Evolutionary conservation across 805 yeast genomes (phyloP), one percentile per base, ranked within the genome.

Genomic region (Pichia kluyveri): DNA sequence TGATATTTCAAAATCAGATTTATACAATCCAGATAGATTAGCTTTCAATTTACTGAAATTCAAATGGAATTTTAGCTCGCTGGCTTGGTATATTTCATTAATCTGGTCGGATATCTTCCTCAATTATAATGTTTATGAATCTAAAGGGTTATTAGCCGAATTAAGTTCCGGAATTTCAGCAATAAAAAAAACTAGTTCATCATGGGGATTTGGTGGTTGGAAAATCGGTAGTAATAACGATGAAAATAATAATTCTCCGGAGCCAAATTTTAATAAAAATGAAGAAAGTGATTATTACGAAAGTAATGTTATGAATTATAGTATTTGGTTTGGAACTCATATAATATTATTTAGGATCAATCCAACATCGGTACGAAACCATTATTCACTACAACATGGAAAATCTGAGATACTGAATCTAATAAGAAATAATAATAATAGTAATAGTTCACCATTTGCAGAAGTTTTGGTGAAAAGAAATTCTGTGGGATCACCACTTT

Each of bases 51-150:
- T 73, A 4, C 66, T 83, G 52, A 69, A 60, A 50, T 82, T 86
- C 54, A 60, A 66, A 6, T 86, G 95, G 95, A 73, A 77, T 38
- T 67, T 67, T 46, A 58, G 71, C 26, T 79, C 86, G 0, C 65
- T 85, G 26, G 90, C 89, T 0, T 86, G 95, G 95, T 86, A 86
- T 62, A 71, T 75, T 38, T 73, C 84, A 5, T 67, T 83, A 10
- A 56, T 86, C 27, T 83, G 86, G 81, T 78, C 81, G 2, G 65
- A 69, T 32, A 72, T 83, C 0, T 83, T 71, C 55, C 54, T 61
- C 23, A 63, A 57, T 45, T 63, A 67, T 50, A 70, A 75, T 17
- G 60, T 71, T 44, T 66, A 66, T 31, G 50, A 54, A 45, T 34
- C 55, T 11, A 63, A 53, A 41, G 56, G 54, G 15, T 38, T 58